Base-by-base conservation (phyloP, 108 stramenopile genomes). In the Discostella stelligeroides region DNA sequence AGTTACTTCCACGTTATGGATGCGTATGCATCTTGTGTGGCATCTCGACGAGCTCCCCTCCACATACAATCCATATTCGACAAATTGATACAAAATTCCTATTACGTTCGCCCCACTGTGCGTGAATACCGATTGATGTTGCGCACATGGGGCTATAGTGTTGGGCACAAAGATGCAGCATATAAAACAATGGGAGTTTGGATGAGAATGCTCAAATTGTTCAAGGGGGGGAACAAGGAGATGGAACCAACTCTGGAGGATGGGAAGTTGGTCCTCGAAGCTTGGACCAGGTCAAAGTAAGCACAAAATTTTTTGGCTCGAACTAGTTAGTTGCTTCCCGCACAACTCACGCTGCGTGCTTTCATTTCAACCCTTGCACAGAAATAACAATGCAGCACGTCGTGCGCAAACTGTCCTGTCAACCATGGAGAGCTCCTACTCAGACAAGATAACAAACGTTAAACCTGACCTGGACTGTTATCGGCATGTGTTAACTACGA, bases 221-320 rank as follows among this genome's bases (percentile, higher is more conserved):
- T 88, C 30, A 75, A 84, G 55, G 69, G 15, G 41, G 86, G 88
- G 21, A 29, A 63, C 28, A 57, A 60, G 39, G 84, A 83, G 45
- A 82, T 88, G 84, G 87, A 86, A 68, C 92, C 92, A 9, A 74
- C 84, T 11, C 63, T 91, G 72, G 82, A 87, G n/a, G 90, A 91
- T 66, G 89, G 91, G 55, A 86, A 86, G 53, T 69, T 86, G 49
- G 69, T 90, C 29, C 79, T 91, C 38, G 53, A 84, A 53, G 86
- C 89, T 43, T 94, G 92, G 92, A 78, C 88, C 10, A 68, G 69
- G 24, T 82, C 87, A 24, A 75, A 62, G 82, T 85, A 56, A 77
- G 85, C 79, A 28, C 27, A 24, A n/a, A n/a, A 5, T 18, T 57
- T 51, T 39, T 27, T 50, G 41, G 48, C 23, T 29, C 21, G 17